These are phyloP conservation scores for Pseudoturritis turrita DNA, from an alignment of 345 rosid genomes.

Conservation along the genomic window DNA sequence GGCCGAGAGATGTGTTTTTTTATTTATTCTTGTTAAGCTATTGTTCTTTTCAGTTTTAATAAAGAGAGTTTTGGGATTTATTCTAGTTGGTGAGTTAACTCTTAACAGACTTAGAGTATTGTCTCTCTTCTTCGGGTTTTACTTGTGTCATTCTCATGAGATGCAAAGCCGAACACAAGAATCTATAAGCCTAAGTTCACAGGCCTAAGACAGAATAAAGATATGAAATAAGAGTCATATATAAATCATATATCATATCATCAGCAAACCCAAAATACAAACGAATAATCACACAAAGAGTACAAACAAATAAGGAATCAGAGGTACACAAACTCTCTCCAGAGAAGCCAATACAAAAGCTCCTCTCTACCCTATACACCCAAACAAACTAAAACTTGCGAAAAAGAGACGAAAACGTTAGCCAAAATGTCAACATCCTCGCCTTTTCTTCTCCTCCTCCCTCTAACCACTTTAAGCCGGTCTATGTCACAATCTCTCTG, in stretches of 20 bases:
- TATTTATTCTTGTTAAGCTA: no score
- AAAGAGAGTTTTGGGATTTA: no score
- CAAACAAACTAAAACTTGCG: conserved; percentile 21
- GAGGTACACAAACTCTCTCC: conserved; percentile 7
- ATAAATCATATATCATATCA: not conserved
- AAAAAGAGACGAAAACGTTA: conserved; percentile 6
- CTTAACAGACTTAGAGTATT: no score
- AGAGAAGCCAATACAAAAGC: conserved; percentile 16
- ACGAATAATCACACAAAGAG: conserved; percentile 26
- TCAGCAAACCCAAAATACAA: conserved; percentile 14
- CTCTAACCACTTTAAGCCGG: conserved; percentile 14
- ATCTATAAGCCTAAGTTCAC: not conserved
- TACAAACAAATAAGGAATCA: conserved; percentile 22
- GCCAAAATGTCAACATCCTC: conserved; percentile 30
- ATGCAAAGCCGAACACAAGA: not conserved
- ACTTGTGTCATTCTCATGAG: not conserved
- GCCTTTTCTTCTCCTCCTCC: conserved; percentile 15
- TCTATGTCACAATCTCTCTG: conserved; percentile 17
- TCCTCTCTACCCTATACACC: conserved; percentile 22
- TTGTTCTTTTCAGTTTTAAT: no score
- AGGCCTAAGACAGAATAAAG: not conserved
- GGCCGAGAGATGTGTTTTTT: no score
- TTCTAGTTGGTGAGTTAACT: no score
- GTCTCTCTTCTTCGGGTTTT: no score
- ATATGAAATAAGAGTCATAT: not conserved